A percentile compares a stretch with the other conserved stretches of the same genome.
phyloP scores from a whole-genome alignment of 352 stramenopile species.

The Phytophthora ohioensis region DNA sequence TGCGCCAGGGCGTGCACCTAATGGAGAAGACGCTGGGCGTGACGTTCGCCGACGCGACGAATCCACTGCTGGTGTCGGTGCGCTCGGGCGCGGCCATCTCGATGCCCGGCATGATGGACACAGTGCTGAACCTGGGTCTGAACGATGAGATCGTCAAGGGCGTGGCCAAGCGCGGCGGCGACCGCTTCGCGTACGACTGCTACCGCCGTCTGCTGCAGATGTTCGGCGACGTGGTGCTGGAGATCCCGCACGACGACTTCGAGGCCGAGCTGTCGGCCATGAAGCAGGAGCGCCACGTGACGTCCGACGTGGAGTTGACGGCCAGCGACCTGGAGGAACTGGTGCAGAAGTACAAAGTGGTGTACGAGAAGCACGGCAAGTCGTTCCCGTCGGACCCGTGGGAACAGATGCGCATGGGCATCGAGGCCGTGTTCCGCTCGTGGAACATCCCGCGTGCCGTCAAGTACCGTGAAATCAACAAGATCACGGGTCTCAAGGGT shows the following conservation, averaged over 20 bases:
- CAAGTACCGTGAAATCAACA: conserved; percentile 42
- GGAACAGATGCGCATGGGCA: conserved; percentile 41
- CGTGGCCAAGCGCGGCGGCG: conserved; percentile 35
- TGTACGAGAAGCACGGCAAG: conserved; percentile 33
- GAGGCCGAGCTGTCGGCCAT: conserved; percentile 35
- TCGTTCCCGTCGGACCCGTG: conserved; percentile 36
- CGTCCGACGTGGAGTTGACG: conserved; percentile 37
- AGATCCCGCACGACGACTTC: conserved; percentile 40
- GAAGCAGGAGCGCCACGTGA: conserved; percentile 30
- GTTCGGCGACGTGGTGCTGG: conserved; percentile 36
- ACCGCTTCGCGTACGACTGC: conserved; percentile 37
- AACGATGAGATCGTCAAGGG: conserved; percentile 35
- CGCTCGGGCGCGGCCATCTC: conserved; percentile 36
- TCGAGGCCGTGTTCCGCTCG: conserved; percentile 38
- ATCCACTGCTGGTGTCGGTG: conserved; percentile 35
- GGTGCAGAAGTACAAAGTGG: conserved; percentile 37
- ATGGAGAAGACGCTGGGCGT: conserved; percentile 38
- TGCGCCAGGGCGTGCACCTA: conserved; percentile 25
- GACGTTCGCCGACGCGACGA: conserved; percentile 34
- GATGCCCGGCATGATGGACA: conserved; percentile 40
- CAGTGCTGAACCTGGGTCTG: conserved; percentile 39
- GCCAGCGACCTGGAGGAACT: conserved; percentile 36
- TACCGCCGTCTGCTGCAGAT: conserved; percentile 40
- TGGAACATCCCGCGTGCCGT: conserved; percentile 40
- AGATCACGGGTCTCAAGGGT: conserved; percentile 38